Evolutionary conservation across 371 early-diverging fungal species (phyloP).

Genomic region (Mucor mucedo): DNA sequence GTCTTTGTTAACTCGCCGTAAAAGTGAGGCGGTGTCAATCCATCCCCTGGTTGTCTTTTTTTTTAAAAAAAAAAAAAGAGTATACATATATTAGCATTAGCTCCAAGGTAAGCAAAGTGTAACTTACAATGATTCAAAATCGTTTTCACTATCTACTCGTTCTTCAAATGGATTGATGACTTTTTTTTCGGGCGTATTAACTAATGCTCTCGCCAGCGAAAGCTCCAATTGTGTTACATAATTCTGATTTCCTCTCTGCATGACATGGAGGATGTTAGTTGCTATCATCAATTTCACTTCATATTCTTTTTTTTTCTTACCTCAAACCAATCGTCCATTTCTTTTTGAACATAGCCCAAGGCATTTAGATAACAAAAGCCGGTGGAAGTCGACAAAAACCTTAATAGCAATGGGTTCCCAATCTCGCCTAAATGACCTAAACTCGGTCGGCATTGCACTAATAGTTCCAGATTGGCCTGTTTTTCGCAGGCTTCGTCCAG

Average conservation of each 20-base stretch:
- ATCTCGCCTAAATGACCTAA: conserved; percentile 77
- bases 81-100: too few species aligned
- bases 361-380: conserved; percentile 77
- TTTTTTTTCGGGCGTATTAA: conserved; percentile 52
- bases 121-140: conserved; percentile 48
- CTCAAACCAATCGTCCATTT: conserved; percentile 87
- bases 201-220: conserved; percentile 69
- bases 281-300: conserved; percentile 42
- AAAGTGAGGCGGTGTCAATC: conserved; percentile 75
- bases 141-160: conserved; percentile 51
- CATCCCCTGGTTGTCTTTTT: conserved; percentile 55
- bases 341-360: conserved; percentile 75
- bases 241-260: conserved; percentile 64
- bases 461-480: conserved; percentile 65
- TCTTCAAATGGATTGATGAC: conserved; percentile 53
- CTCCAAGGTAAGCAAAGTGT: too few species aligned
- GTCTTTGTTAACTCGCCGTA: conserved; percentile 86
- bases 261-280: too few species aligned
- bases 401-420: conserved; percentile 70
- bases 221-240: conserved; percentile 84
- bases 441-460: conserved; percentile 73
- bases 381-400: conserved; percentile 73
- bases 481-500: conserved; percentile 78
- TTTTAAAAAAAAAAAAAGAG: background rate
- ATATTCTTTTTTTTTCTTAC: conserved; percentile 40